Percentiles rank a stretch among this genome's conserved stretches.
phyloP scores from a whole-genome alignment of 75 land plant genomes.

The Isoetes taiwanensis region DNA sequence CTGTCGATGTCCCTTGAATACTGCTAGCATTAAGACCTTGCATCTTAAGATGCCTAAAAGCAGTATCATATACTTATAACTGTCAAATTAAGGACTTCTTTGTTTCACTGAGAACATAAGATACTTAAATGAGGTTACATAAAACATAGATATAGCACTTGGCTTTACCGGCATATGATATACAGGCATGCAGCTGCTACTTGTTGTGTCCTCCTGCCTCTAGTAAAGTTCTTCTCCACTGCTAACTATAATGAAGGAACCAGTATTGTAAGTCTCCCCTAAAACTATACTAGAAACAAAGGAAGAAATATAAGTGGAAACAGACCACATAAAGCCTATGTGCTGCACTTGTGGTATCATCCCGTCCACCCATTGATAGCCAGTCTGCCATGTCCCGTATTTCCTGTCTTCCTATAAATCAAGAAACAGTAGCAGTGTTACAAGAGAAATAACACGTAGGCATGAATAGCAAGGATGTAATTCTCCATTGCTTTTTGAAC shows the following conservation, averaged over 20 bases:
- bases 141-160: too few species aligned
- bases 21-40: too few species aligned
- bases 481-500: background rate
- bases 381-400: constrained; percentile 30
- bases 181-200: constrained; percentile 90
- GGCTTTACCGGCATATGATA: constrained; percentile 78
- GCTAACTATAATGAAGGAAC: constrained; percentile 45
- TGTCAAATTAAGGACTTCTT: too few species aligned
- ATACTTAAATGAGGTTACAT: too few species aligned
- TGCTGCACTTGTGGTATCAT: constrained; percentile 36
- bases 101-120: too few species aligned
- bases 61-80: too few species aligned
- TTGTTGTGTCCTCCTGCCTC: constrained; percentile 52
- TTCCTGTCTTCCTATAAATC: constrained; percentile 41
- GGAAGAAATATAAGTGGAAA: background rate
- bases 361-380: constrained; percentile 37
- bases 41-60: too few species aligned
- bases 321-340: constrained; percentile 38
- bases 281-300: background rate
- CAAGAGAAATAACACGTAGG: background rate
- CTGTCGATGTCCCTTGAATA: too few species aligned
- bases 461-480: background rate
- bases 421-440: background rate
- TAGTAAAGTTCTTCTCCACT: constrained; percentile 61
- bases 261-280: background rate